Percentiles rank a stretch among this genome's conserved stretches.
Conservation (phyloP, 2,329 filamentous ascomycete genomes). For the Exophiala lecanii-corni region DNA sequence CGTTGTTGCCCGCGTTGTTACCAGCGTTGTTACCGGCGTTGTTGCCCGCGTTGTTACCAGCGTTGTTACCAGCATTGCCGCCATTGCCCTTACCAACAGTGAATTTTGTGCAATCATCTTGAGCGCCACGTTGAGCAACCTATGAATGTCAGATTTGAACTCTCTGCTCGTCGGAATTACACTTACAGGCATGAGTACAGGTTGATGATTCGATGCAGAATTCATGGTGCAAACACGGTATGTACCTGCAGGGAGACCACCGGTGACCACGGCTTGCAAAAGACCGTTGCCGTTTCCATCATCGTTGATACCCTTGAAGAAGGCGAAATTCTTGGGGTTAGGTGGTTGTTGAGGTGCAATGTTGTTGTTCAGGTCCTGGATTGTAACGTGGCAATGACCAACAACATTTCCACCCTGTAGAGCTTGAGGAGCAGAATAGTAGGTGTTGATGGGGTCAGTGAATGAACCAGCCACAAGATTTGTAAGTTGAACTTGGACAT, state of each 20-base stretch:
- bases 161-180: neutral
- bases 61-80: slow-evolving; percentile 43
- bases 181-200: slow-evolving; percentile 51
- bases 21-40: slow-evolving; percentile 46
- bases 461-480: slow-evolving; percentile 52
- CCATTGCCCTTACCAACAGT: slow-evolving; percentile 46
- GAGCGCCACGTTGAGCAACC: slow-evolving; percentile 60
- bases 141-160: neutral
- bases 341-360: slow-evolving; percentile 35
- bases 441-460: slow-evolving; percentile 51
- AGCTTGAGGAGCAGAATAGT: slow-evolving; percentile 53
- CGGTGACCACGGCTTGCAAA: slow-evolving; percentile 50
- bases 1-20: slow-evolving; percentile 32
- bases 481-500: slow-evolving; percentile 44
- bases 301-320: slow-evolving; percentile 59
- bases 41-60: slow-evolving; percentile 47
- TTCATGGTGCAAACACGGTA: slow-evolving; percentile 64
- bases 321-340: slow-evolving; percentile 45
- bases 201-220: slow-evolving; percentile 59
- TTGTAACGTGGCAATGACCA: slow-evolving; percentile 42
- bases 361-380: slow-evolving; percentile 44
- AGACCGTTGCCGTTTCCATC: slow-evolving; percentile 53
- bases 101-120: slow-evolving; percentile 62
- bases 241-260: slow-evolving; percentile 57
- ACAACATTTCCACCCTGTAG: slow-evolving; percentile 39